Conservation (phyloP, 1,284 basidiomycete species). For the Schizophyllum commune region DNA sequence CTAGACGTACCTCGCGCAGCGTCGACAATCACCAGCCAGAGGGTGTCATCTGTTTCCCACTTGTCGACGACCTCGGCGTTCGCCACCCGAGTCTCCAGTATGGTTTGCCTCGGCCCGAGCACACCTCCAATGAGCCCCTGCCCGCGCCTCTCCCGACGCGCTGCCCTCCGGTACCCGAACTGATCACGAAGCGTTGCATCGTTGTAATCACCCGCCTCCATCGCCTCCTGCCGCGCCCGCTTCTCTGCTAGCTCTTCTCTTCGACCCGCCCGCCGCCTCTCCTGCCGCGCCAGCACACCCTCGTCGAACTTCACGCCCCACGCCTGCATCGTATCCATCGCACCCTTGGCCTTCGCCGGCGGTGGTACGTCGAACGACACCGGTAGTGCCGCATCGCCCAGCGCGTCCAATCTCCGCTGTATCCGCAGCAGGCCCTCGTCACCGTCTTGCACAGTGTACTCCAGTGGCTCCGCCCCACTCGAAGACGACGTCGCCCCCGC, state of each 20-base stretch:
- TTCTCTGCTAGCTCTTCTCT: conserved; percentile 6
- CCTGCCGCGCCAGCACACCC: conserved; percentile 9
- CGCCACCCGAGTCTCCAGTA: conserved; percentile 9
- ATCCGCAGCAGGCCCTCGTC: too few species aligned
- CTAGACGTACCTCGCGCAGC: conserved; percentile 12
- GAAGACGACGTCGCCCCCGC: conserved; percentile 12
- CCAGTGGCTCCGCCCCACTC: not conserved
- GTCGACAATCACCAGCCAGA: conserved; percentile 18
- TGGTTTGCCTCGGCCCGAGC: not conserved
- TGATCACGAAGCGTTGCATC: not conserved
- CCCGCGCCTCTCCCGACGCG: not conserved
- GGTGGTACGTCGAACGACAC: conserved; percentile 14
- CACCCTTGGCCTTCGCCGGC: conserved; percentile 14
- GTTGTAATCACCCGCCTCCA: not conserved
- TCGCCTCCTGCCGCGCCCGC: conserved; percentile 6
- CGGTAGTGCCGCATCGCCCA: conserved; percentile 13
- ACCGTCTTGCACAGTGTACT: not conserved
- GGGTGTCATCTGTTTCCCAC: conserved; percentile 10
- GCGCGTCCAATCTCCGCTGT: conserved; percentile 13
- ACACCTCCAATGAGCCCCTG: conserved; percentile 1
- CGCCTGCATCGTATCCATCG: conserved; percentile 15
- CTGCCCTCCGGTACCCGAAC: not conserved
- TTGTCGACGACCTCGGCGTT: conserved; percentile 16
- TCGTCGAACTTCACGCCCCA: conserved; percentile 16
- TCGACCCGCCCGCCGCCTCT: conserved; percentile 11